Evolutionary conservation across 148 eudicot species (phyloP).

Genomic region (Talinum fruticosum): DNA sequence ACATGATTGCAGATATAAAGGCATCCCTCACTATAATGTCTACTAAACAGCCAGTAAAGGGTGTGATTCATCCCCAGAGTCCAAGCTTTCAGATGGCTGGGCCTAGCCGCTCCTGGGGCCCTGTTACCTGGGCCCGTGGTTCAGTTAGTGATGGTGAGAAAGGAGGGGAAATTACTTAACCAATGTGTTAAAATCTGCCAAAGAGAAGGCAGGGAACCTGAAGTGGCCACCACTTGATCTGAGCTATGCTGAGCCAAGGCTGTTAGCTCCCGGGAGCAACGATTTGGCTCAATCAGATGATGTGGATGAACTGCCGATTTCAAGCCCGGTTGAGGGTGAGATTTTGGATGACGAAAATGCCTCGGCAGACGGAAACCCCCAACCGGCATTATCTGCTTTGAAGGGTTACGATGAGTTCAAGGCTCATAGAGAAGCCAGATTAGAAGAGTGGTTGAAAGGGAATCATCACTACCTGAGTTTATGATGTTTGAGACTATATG

Average conservation of each 20-base stretch:
- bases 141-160: constrained; percentile 31
- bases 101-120: constrained; percentile 61
- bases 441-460: constrained; percentile 56
- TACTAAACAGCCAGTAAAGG: constrained; percentile 53
- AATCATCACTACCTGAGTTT: constrained; percentile 6
- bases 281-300: not conserved
- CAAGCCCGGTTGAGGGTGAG: constrained; percentile 27
- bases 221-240: constrained; percentile 48
- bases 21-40: constrained; percentile 56
- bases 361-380: not conserved
- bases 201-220: constrained; percentile 50
- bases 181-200: constrained; percentile 57
- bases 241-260: not conserved
- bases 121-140: constrained; percentile 48
- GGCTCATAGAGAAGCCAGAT: constrained; percentile 55
- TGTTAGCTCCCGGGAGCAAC: not conserved
- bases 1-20: constrained; percentile 67
- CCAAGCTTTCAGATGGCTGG: constrained; percentile 46
- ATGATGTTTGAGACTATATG: constrained; percentile 11
- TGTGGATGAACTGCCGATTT: constrained; percentile 40
- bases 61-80: constrained; percentile 42
- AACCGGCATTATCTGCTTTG: constrained; percentile 10
- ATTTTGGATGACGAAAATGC: constrained; percentile 22
- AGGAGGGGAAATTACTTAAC: constrained; percentile 45
- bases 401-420: constrained; percentile 54